Evolutionary conservation across 2,329 filamentous ascomycete species (phyloP).

Genomic region (Lecanosticta acicola): DNA sequence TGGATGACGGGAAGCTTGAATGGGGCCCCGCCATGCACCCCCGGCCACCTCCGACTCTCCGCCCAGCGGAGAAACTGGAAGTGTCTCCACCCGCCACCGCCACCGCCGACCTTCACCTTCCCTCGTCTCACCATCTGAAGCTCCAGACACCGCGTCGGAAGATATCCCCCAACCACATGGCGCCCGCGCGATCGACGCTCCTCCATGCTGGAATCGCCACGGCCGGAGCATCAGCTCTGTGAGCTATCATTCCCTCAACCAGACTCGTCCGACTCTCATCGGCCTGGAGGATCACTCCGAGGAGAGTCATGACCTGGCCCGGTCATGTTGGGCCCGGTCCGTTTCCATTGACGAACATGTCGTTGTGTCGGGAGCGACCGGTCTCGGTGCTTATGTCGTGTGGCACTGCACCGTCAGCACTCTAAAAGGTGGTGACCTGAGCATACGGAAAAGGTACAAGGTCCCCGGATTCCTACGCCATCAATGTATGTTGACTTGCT

Average conservation of each 20-base stretch:
- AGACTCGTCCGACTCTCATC: constrained; percentile 42
- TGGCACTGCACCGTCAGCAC: constrained; percentile 90
- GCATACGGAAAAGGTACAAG: constrained; percentile 50
- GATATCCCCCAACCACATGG: constrained; percentile 3
- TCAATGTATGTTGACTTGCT: constrained; percentile 5
- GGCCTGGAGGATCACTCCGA: constrained; percentile 60
- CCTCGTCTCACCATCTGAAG: background rate
- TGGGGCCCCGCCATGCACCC: constrained; percentile 13
- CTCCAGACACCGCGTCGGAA: background rate
- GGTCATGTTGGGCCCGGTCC: constrained; percentile 57
- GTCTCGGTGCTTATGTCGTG: constrained; percentile 83
- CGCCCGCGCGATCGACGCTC: constrained; percentile 29
- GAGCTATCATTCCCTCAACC: constrained; percentile 33
- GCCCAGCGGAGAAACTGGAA: constrained; percentile 1
- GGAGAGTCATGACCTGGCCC: constrained; percentile 51
- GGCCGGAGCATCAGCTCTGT: constrained; percentile 36
- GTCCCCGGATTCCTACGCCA: no score
- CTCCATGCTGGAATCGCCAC: constrained; percentile 42
- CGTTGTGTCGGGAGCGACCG: constrained; percentile 54
- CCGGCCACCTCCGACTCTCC: constrained; percentile 9
- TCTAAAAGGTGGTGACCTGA: constrained; percentile 52
- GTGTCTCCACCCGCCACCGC: constrained; percentile 10
- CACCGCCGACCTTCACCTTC: constrained; percentile 2
- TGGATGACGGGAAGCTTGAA: constrained; percentile 8
- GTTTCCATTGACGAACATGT: constrained; percentile 59